These are phyloP conservation scores for Punctularia strigosozonata DNA, from an alignment of 768 basidiomycete genomes.

Conservation along the genomic window DNA sequence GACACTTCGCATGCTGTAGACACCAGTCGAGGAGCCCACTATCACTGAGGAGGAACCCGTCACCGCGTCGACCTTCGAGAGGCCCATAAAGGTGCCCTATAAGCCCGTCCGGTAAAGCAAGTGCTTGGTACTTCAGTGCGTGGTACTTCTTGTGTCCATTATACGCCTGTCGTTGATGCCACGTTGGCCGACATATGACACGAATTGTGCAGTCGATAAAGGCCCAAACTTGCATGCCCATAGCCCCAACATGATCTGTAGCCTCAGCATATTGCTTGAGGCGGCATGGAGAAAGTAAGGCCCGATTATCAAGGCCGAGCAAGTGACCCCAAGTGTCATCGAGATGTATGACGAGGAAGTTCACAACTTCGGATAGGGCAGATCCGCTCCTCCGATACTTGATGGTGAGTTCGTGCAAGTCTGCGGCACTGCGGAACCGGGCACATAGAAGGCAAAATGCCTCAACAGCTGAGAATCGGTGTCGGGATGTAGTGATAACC, in stretches of 20 bases:
- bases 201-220: constrained; percentile 17
- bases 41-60: constrained; percentile 9
- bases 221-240: constrained; percentile 7
- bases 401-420: constrained; percentile 8
- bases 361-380: constrained; percentile 10
- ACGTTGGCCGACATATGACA: constrained; percentile 5
- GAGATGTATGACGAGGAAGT: constrained; percentile 5
- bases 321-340: constrained; percentile 11
- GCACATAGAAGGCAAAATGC: constrained; percentile 9
- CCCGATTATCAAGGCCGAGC: constrained; percentile 9
- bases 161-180: constrained; percentile 6
- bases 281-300: constrained; percentile 5
- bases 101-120: constrained; percentile 15
- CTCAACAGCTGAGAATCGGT: constrained; percentile 7
- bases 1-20: no score
- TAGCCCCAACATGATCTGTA: constrained; percentile 8
- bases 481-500: constrained; percentile 4
- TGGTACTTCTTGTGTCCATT: constrained; percentile 18
- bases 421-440: constrained; percentile 8
- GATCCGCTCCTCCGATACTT: constrained; percentile 9
- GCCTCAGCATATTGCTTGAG: constrained; percentile 10
- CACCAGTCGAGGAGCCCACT: constrained; percentile 6
- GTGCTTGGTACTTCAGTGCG: constrained; percentile 16
- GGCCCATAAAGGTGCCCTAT: constrained; percentile 16
- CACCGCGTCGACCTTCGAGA: constrained; percentile 9